These are phyloP conservation scores for Talaromyces atroroseus DNA, from an alignment of 2,329 filamentous ascomycete species.

Conservation along the genomic window DNA sequence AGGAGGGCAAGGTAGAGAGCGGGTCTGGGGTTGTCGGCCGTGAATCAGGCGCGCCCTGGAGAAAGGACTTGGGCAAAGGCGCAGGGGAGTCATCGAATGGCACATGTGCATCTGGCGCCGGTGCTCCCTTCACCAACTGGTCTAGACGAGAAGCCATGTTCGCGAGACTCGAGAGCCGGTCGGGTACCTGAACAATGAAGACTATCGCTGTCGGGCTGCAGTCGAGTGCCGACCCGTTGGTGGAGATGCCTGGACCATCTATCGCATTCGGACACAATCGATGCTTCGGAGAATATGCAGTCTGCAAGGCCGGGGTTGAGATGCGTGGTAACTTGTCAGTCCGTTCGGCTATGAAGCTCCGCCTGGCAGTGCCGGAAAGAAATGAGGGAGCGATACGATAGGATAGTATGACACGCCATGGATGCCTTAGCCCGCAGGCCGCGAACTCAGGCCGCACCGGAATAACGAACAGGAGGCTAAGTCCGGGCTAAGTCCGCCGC, in stretches of 20 bases:
- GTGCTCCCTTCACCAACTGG: slow-evolving; percentile 86
- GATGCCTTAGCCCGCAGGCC: background rate
- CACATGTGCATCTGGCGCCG: slow-evolving; percentile 54
- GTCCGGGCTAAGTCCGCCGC: background rate
- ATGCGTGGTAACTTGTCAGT: background rate
- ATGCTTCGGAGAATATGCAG: background rate
- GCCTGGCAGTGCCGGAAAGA: no score
- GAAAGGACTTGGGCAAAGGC: slow-evolving; percentile 26
- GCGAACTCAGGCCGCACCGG: background rate
- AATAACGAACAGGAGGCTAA: background rate
- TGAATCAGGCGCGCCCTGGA: slow-evolving; percentile 31
- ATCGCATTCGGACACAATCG: slow-evolving; percentile 9
- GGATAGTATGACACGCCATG: background rate
- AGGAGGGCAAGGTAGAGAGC: slow-evolving; percentile 75
- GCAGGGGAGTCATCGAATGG: slow-evolving; percentile 40
- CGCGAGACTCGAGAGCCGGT: background rate
- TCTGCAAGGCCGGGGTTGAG: background rate
- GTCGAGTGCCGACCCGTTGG: background rate
- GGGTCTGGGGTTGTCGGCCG: slow-evolving; percentile 56
- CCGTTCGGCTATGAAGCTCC: no score
- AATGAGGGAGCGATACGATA: no score
- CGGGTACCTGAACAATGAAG: background rate
- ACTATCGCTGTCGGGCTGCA: background rate
- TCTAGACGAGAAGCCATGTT: slow-evolving; percentile 65
- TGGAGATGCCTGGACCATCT: slow-evolving; percentile 1